Evolutionary conservation across 2,329 filamentous ascomycete genomes (phyloP).

Genomic region (Blumeriella jaapii): DNA sequence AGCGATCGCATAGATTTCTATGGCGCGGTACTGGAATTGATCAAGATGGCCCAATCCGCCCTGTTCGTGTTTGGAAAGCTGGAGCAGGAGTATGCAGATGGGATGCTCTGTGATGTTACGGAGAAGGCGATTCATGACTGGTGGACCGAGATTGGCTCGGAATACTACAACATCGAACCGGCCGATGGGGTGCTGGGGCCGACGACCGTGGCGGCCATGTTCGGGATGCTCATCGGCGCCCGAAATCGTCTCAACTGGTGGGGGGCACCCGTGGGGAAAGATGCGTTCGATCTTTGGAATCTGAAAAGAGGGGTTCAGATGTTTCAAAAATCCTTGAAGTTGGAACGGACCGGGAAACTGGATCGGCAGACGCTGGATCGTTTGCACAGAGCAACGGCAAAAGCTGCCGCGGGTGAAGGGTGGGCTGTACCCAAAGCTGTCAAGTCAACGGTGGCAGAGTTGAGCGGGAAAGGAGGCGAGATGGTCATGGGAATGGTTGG

Average conservation of each 20-base stretch:
- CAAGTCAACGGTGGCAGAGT: conserved; percentile 87
- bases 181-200: conserved; percentile 87
- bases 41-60: conserved; percentile 84
- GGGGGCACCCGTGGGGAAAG: conserved; percentile 76
- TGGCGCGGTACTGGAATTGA: conserved; percentile 72
- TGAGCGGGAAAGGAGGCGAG: conserved; percentile 87
- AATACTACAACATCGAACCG: conserved; percentile 87
- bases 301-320: conserved; percentile 76
- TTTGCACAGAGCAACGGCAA: conserved; percentile 75
- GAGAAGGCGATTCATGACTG: conserved; percentile 85
- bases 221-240: conserved; percentile 82
- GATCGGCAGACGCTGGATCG: conserved; percentile 74
- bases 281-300: conserved; percentile 75
- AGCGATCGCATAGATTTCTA: conserved; percentile 72
- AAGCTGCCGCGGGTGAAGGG: conserved; percentile 76
- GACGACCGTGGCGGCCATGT: conserved; percentile 75
- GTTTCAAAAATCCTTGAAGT: conserved; percentile 82
- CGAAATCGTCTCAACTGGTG: conserved; percentile 79
- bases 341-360: conserved; percentile 65
- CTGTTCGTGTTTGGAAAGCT: conserved; percentile 80
- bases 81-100: conserved; percentile 81
- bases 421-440: conserved; percentile 91
- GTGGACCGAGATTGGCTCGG: conserved; percentile 89
- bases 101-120: conserved; percentile 83
- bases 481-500: conserved; percentile 93